These are phyloP conservation scores for Trichocomaceae sp. DNA, from an alignment of 2,329 filamentous ascomycete species.

Conservation along the genomic window DNA sequence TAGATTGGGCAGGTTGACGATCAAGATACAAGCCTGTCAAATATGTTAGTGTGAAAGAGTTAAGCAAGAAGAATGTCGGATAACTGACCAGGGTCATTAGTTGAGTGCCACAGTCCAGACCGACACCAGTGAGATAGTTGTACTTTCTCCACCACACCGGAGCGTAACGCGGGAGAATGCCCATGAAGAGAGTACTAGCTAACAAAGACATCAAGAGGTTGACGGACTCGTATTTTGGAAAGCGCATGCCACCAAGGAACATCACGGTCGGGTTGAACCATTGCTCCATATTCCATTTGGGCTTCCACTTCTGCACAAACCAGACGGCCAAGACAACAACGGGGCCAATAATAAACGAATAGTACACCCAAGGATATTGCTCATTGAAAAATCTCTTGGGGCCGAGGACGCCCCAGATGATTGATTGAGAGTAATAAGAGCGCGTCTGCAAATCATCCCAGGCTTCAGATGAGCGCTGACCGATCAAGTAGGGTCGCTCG, in stretches of 20 bases:
- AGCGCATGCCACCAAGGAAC: not conserved
- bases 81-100: not conserved
- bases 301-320: constrained; percentile 2
- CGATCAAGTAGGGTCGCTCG: not conserved
- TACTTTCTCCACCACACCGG: constrained; percentile 1
- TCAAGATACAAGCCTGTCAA: not conserved
- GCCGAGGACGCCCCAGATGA: not conserved
- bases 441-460: not conserved
- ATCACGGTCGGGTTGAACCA: not conserved
- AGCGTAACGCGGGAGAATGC: not conserved
- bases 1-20: not conserved
- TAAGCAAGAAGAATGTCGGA: not conserved
- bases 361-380: not conserved
- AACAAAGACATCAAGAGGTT: not conserved
- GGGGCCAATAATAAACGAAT: not conserved
- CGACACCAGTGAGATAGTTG: constrained; percentile 1
- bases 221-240: not conserved
- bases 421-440: not conserved
- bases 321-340: not conserved
- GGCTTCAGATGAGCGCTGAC: not conserved
- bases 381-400: not conserved
- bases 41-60: not conserved
- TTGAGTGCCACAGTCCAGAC: constrained; percentile 4
- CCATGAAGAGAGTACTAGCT: not conserved
- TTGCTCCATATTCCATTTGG: constrained; percentile 2